phyloP scores from a whole-genome alignment of 768 basidiomycete species.

The Lactarius psammicola region DNA sequence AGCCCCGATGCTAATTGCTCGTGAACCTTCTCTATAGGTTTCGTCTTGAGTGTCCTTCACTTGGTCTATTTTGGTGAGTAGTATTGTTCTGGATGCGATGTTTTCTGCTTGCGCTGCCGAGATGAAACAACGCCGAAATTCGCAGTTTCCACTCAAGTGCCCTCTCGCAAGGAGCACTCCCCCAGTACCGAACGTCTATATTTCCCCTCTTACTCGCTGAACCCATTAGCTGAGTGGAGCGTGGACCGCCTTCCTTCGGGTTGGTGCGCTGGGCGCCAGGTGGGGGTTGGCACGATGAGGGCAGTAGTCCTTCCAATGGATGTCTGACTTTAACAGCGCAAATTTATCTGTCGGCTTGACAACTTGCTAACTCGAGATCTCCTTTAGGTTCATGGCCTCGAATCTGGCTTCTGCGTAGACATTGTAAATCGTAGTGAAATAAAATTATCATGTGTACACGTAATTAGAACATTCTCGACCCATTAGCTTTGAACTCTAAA shows the following conservation, averaged over 20 bases:
- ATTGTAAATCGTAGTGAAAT: no score
- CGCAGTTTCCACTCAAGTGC: constrained; percentile 84
- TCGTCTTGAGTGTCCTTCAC: neutral
- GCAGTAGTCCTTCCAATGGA: constrained; percentile 78
- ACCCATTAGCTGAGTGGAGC: constrained; percentile 58
- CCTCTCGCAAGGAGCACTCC: constrained; percentile 69
- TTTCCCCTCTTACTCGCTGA: constrained; percentile 65
- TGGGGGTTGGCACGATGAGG: constrained; percentile 73
- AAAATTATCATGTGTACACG: no score
- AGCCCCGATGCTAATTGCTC: neutral
- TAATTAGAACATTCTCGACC: no score
- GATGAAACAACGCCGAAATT: constrained; percentile 56
- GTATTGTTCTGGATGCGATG: neutral
- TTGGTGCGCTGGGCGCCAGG: constrained; percentile 71
- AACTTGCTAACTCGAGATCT: neutral
- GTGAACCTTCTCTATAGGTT: neutral
- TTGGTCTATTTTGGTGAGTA: constrained; percentile 11
- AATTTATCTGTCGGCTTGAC: neutral
- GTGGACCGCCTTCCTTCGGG: constrained; percentile 55
- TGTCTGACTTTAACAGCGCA: constrained; percentile 58
- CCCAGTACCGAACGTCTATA: constrained; percentile 66
- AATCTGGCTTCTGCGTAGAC: neutral
- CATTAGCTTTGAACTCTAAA: neutral
- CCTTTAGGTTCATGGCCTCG: neutral
- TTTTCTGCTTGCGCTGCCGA: constrained; percentile 13